Evolutionary conservation across 1,139 yeast species (phyloP), one percentile per base, ranked within the genome.

Genomic region (Candida sanyaensis): DNA sequence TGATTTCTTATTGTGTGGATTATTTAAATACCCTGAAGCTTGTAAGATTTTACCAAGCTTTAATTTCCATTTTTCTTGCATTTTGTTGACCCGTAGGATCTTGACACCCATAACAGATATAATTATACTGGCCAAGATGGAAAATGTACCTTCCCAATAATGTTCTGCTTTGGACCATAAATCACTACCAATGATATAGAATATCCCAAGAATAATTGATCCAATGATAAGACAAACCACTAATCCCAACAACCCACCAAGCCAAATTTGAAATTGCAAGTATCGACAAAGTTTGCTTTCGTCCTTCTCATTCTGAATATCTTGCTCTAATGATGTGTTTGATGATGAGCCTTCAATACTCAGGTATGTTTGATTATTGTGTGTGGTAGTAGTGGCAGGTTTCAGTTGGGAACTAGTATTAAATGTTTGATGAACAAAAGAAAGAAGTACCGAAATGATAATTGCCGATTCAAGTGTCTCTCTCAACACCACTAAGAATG

Each of bases 31-130:
- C 21, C 33, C 41, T 5, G 41, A 28, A 9, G 26, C 5, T 28
- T 38, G 32, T 27, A 38, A 38, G 29, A 28, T 28, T 21, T 29
- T 31, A 23, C 65, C 58, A 31, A 88, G 77, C 65, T 88, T 88
- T 48, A 80, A 69, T 59, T 87, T 81, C 97, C 97, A 91, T 67
- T 90, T 90, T 52, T 82, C 83, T 68, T 88, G 89, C 90, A 90
- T 82, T 45, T 64, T 69, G 49, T 64, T 71, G 24, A 75, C 76
- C 34, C 79, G 59, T 31, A 75, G 61, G 11, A 75, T 71, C 48
- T 74, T 73, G 21, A 73, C 56, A 1, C 79, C 80, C 80, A 75
- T 75, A 5, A 70, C 63, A 1, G 79, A 72, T 17, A 75, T 75
- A 41, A 75, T 73, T 6, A 73, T 53, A 53, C 77, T 71, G 36